A percentile compares a stretch with the other conserved stretches of the same genome.
phyloP scores from a whole-genome alignment of 768 basidiomycete species.

The Phaffia australis region DNA sequence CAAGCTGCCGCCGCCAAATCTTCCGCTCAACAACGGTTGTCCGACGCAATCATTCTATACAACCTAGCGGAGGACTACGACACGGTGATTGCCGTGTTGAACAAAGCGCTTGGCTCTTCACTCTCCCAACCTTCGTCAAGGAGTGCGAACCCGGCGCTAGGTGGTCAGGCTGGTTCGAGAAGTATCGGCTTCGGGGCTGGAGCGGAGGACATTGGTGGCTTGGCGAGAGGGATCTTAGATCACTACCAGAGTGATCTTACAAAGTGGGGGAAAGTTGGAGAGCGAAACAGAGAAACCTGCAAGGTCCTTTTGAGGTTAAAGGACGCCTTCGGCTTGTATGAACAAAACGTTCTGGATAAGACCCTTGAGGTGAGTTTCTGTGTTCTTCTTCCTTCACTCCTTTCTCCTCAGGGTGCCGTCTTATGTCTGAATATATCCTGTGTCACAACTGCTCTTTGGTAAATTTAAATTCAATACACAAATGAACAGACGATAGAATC shows the following conservation, averaged over 20 bases:
- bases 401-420: too few relatives aligned
- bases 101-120: slow-evolving; percentile 73
- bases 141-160: neutral
- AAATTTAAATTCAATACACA: neutral
- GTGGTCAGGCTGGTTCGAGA: slow-evolving; percentile 43
- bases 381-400: neutral
- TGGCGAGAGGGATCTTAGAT: slow-evolving; percentile 53
- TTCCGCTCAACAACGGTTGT: slow-evolving; percentile 67
- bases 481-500: slow-evolving; percentile 64
- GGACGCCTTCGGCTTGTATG: slow-evolving; percentile 67
- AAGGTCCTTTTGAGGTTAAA: slow-evolving; percentile 61
- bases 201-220: slow-evolving; percentile 38
- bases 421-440: neutral
- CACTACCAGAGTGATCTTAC: slow-evolving; percentile 56
- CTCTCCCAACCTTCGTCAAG: slow-evolving; percentile 47
- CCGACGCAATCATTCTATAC: slow-evolving; percentile 89
- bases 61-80: slow-evolving; percentile 85
- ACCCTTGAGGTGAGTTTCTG: slow-evolving; percentile 61
- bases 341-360: slow-evolving; percentile 57
- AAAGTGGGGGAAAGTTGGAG: slow-evolving; percentile 50
- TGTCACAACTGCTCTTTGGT: neutral
- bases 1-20: slow-evolving; percentile 69
- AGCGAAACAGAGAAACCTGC: slow-evolving; percentile 51
- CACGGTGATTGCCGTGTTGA: slow-evolving; percentile 77
- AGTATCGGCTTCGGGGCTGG: slow-evolving; percentile 57